Conservation (phyloP, 257 asterid species). For the Capsicum baccatum region DNA sequence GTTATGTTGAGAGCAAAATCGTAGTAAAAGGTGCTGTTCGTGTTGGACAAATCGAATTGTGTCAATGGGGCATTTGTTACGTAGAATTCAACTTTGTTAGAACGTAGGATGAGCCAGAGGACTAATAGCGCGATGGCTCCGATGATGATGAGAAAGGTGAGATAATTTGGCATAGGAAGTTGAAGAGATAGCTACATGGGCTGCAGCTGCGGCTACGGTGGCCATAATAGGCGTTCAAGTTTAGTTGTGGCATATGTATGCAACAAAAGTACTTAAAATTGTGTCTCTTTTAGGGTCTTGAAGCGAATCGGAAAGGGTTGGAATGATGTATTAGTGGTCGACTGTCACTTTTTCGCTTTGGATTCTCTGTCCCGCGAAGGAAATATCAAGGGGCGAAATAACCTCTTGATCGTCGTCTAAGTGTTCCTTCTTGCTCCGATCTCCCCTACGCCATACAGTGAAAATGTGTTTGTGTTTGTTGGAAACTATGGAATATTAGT, state of each 20-base stretch:
- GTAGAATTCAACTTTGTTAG: conserved; percentile 63
- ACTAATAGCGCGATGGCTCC: conserved; percentile 45
- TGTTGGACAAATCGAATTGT: conserved; percentile 51
- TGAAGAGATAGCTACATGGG: conserved; percentile 71
- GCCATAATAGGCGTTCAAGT: conserved; percentile 82
- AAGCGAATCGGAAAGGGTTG: too few relatives aligned
- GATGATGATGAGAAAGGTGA: conserved; percentile 51
- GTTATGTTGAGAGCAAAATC: conserved; percentile 33
- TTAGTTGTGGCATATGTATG: background rate
- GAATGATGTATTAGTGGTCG: too few relatives aligned
- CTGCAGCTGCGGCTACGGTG: conserved; percentile 63
- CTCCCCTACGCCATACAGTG: too few relatives aligned
- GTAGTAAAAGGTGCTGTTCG: conserved; percentile 63
- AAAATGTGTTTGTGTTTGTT: too few relatives aligned
- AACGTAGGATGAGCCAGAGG: conserved; percentile 76
- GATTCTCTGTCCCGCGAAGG: too few relatives aligned
- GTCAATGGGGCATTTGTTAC: conserved; percentile 62
- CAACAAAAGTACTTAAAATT: too few relatives aligned
- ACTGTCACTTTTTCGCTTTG: too few relatives aligned
- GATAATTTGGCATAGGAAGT: conserved; percentile 66
- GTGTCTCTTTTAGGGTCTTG: too few relatives aligned
- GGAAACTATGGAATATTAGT: background rate
- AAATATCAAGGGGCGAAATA: too few relatives aligned
- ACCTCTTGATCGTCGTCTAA: too few relatives aligned
- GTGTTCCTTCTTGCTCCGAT: too few relatives aligned